Conservation (phyloP, 2,329 filamentous ascomycete species). For the Plenodomus lindquistii region DNA sequence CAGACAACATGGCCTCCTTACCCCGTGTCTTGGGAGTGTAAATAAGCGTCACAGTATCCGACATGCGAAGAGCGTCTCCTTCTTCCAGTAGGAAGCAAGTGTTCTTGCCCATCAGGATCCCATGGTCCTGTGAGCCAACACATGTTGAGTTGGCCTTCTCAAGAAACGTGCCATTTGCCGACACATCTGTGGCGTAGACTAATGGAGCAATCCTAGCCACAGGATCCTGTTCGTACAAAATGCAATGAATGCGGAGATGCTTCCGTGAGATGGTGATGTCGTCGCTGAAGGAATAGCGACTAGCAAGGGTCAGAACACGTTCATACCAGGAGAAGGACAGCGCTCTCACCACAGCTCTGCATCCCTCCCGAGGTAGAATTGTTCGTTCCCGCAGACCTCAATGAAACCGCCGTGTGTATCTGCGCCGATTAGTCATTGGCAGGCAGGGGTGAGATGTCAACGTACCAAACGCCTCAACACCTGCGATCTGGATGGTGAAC, state of each 20-base stretch:
- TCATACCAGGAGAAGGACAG: slow-evolving; percentile 1
- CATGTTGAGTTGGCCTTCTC: slow-evolving; percentile 30
- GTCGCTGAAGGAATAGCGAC: slow-evolving; percentile 38
- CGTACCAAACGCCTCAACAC: slow-evolving; percentile 21
- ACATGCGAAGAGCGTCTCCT: slow-evolving; percentile 48
- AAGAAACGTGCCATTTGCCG: slow-evolving; percentile 48
- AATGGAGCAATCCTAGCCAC: slow-evolving; percentile 46
- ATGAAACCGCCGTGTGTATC: slow-evolving; percentile 28
- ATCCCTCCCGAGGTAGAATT: slow-evolving; percentile 43
- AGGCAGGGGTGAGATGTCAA: background rate
- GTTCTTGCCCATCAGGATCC: slow-evolving; percentile 36
- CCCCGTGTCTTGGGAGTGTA: slow-evolving; percentile 21
- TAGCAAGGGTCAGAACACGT: slow-evolving; percentile 22
- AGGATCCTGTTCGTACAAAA: slow-evolving; percentile 49
- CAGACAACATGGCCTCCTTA: slow-evolving; percentile 17
- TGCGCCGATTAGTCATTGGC: slow-evolving; percentile 30
- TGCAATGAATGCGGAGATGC: slow-evolving; percentile 53
- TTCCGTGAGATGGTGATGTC: slow-evolving; percentile 48
- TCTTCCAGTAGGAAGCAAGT: slow-evolving; percentile 49
- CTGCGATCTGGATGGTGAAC: slow-evolving; percentile 27
- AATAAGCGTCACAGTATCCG: slow-evolving; percentile 27
- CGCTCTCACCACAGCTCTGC: slow-evolving; percentile 36
- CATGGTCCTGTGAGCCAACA: slow-evolving; percentile 24
- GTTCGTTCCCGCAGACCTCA: slow-evolving; percentile 39
- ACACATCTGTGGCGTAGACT: slow-evolving; percentile 53